phyloP scores from a whole-genome alignment of 2,329 filamentous ascomycete species.

The Alternaria tenuissima region DNA sequence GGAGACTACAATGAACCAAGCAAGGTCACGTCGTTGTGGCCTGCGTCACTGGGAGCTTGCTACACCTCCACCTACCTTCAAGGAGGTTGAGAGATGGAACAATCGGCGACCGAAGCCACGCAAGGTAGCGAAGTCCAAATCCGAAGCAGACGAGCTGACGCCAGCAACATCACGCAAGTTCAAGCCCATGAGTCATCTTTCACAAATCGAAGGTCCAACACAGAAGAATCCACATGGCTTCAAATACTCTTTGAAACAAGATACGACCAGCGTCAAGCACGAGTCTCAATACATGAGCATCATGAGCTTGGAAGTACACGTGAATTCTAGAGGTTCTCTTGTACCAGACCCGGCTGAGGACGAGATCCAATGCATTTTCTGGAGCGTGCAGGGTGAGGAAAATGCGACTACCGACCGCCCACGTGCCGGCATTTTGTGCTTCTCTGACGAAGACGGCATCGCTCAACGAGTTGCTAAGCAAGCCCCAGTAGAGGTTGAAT shows the following conservation, averaged over 20 bases:
- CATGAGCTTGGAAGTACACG: conserved; percentile 92
- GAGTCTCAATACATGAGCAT: conserved; percentile 95
- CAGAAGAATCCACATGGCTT: conserved; percentile 83
- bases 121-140: conserved; percentile 14
- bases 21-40: conserved; percentile 66
- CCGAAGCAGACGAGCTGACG: conserved; percentile 10
- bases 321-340: conserved; percentile 82
- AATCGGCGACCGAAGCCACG: conserved; percentile 41
- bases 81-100: conserved; percentile 76
- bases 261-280: conserved; percentile 78
- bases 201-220: conserved; percentile 89
- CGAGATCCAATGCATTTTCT: conserved; percentile 87
- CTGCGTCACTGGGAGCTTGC: conserved; percentile 80
- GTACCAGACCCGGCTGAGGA: conserved; percentile 91
- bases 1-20: conserved; percentile 61
- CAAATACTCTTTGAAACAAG: conserved; percentile 81
- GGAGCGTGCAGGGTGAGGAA: conserved; percentile 83
- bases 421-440: conserved; percentile 74
- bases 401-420: conserved; percentile 63
- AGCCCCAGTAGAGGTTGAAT: conserved; percentile 69
- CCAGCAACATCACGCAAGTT: conserved; percentile 23
- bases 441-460: conserved; percentile 69
- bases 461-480: conserved; percentile 69
- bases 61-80: conserved; percentile 71
- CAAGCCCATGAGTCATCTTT: conserved; percentile 58